Evolutionary conservation across 495 filamentous ascomycete genomes (phyloP).

Genomic region (Monascus purpureus): DNA sequence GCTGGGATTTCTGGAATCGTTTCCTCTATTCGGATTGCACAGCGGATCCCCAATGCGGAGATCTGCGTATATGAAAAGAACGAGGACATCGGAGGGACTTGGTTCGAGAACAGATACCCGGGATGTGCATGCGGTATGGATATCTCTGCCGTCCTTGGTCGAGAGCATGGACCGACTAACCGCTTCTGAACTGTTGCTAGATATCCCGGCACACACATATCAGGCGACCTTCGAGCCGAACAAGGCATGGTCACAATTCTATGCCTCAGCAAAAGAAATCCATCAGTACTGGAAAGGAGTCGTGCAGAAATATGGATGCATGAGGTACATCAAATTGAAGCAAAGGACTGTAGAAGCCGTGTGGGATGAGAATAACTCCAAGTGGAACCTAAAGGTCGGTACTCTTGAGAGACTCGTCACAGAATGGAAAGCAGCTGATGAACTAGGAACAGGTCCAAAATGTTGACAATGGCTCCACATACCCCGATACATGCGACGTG

Average conservation of each 20-base stretch:
- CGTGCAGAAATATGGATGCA: constrained; percentile 26
- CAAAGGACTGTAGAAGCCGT: constrained; percentile 19
- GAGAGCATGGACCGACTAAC: background rate
- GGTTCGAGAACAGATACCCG: constrained; percentile 60
- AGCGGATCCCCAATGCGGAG: constrained; percentile 43
- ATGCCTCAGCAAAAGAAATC: constrained; percentile 43
- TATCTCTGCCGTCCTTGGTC: background rate
- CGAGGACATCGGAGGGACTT: constrained; percentile 53
- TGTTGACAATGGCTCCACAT: constrained; percentile 18
- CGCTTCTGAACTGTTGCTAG: constrained; percentile 5
- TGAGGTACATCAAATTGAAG: constrained; percentile 24
- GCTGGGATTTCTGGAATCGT: constrained; percentile 52
- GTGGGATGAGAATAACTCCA: constrained; percentile 24
- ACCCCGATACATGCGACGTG: constrained; percentile 36
- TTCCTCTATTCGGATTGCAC: constrained; percentile 43
- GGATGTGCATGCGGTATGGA: constrained; percentile 45
- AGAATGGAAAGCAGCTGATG: background rate
- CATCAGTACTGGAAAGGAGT: constrained; percentile 38
- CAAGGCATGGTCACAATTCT: constrained; percentile 46
- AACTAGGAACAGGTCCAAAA: constrained; percentile 22
- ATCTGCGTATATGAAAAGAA: constrained; percentile 72
- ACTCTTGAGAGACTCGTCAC: background rate
- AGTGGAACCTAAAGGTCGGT: constrained; percentile 34
- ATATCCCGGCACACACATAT: constrained; percentile 34
- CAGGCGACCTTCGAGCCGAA: constrained; percentile 39